Conservation (phyloP, 106 monocot genomes). For the Platanthera guangdongensis region DNA sequence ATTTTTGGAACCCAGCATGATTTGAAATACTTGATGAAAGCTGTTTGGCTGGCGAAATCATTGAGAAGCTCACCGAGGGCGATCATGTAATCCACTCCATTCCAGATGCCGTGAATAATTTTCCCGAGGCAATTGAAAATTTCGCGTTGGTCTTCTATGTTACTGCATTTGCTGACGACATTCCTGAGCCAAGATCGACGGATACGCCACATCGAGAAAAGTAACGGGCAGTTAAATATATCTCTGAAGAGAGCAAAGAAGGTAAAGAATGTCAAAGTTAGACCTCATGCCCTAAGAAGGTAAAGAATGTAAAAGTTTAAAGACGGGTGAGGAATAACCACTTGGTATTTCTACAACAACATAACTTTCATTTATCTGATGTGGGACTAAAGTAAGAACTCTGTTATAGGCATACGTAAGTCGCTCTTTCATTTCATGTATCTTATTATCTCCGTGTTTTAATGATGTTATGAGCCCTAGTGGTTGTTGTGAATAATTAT, state of each 20-base stretch:
- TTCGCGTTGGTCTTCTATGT: constrained; percentile 63
- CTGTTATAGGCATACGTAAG: too few species aligned
- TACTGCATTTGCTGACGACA: constrained; percentile 57
- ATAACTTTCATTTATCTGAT: too few species aligned
- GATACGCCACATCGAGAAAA: constrained; percentile 84
- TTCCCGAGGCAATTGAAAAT: constrained; percentile 60
- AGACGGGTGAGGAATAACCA: too few species aligned
- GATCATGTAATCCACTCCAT: constrained; percentile 22
- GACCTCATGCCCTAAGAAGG: too few species aligned
- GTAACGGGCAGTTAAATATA: constrained; percentile 64
- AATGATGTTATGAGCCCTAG: too few species aligned
- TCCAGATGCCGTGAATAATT: constrained; percentile 56
- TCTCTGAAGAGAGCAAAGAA: constrained; percentile 37
- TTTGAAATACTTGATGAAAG: constrained; percentile 84
- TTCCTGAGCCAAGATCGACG: constrained; percentile 89
- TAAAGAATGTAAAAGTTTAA: too few species aligned
- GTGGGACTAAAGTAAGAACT: too few species aligned
- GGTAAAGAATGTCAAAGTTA: not conserved
- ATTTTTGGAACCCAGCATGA: constrained; percentile 86
- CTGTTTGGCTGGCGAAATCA: constrained; percentile 87
- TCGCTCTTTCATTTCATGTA: too few species aligned
- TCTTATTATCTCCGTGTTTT: too few species aligned
- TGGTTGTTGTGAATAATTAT: too few species aligned
- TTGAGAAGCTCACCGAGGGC: constrained; percentile 42
- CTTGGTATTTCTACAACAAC: too few species aligned